phyloP scores from a whole-genome alignment of 2,329 filamentous ascomycete species.

The Aspergillus alliaceus region DNA sequence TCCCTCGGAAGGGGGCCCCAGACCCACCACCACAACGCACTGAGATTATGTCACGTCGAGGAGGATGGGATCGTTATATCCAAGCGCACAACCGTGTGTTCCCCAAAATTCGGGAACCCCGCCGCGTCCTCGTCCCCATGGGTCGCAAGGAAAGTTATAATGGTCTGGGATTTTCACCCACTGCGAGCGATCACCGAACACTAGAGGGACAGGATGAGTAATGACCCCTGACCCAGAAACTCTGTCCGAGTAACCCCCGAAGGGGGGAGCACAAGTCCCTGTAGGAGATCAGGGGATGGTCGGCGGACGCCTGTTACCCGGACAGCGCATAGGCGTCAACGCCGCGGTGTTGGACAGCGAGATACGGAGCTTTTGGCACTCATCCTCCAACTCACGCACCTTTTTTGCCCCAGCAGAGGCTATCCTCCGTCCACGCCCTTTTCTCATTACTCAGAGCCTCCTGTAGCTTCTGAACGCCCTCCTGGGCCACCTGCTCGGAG shows the following conservation, averaged over 20 bases:
- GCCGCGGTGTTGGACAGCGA: constrained; percentile 15
- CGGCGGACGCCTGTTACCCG: not conserved
- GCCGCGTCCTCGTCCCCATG: not conserved
- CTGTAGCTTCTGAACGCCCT: constrained; percentile 11
- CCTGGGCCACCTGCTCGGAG: constrained; percentile 3
- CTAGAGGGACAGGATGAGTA: not conserved
- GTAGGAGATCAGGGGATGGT: not conserved
- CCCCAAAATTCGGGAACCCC: not conserved
- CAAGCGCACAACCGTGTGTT: not conserved
- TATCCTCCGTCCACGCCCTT: constrained; percentile 14
- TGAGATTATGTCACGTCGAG: not conserved
- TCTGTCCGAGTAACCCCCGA: not conserved
- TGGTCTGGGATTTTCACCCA: not conserved
- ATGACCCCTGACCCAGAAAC: not conserved
- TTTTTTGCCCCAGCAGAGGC: constrained; percentile 14
- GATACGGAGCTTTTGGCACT: constrained; percentile 19
- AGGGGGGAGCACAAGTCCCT: not conserved
- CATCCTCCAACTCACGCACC: constrained; percentile 13
- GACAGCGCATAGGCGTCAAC: not conserved
- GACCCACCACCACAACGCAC: not conserved
- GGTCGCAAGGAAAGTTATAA: not conserved
- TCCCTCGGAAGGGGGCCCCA: not conserved
- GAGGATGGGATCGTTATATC: not conserved
- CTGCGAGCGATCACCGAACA: not conserved
- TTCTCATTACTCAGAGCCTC: constrained; percentile 12